Evolutionary conservation across 176 grass and related monocot species (phyloP), one percentile per base, ranked within the genome.

Genomic region (Zizania latifolia): DNA sequence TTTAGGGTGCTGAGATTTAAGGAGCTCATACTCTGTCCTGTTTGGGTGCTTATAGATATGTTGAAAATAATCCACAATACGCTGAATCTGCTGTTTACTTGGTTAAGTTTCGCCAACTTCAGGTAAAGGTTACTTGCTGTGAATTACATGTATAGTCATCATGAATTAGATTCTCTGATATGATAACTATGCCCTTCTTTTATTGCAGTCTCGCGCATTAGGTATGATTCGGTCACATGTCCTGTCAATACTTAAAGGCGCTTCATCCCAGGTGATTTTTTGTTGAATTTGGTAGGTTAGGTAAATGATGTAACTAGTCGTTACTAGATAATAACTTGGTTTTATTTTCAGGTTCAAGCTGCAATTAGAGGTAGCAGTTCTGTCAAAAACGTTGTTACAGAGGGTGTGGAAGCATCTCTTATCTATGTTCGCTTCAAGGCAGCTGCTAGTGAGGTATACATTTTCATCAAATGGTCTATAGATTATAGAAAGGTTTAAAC

Each of bases 351-450:
- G 94, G 91, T 92, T 71, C 94, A 98, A 90, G 74, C 89, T 72
- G 94, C 91, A 70, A 97, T 97, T 68, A 82, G 85, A 81, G 84
- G 83, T 61, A 89, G 78, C 31, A 67, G 89, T 78, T 86, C 88
- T 63, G 89, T 86, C 32, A 98, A 86, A 88, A 74, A 78, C 31
- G 54, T 72, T 80, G 78, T 91, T 85, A 92, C 91, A 48, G 91
- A 98, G 71, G 94, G 89, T 64, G 81, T 94, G 27, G 94, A 98
- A 69, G 91, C 91, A 88, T 98, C 94, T 68, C 86, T 98, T 83
- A 98, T 98, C 62, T 98, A 98, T 82, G 94, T 98, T 83, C 91
- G 91, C 64, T 98, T 98, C 68, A 98, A 98, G 82, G 94, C 94
- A 33, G 91, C 94, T 65, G 94, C 91, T 79, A 91, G 89, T 58